phyloP scores from a whole-genome alignment of 78 protist species.

The Dictyostelium purpureum region DNA sequence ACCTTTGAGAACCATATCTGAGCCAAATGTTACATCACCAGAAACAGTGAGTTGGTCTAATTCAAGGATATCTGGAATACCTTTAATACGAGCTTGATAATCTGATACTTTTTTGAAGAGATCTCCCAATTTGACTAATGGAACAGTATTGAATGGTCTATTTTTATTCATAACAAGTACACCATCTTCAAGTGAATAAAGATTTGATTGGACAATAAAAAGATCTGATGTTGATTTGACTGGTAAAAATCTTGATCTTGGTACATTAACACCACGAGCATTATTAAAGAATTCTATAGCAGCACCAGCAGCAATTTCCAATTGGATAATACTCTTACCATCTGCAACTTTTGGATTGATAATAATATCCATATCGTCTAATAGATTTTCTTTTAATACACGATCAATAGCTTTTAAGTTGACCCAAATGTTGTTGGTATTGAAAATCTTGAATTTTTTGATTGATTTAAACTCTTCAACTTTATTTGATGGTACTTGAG shows the following conservation, averaged over 20 bases:
- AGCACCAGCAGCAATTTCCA: conserved; percentile 98
- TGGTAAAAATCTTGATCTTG: conserved; percentile 97
- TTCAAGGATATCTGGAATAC: conserved; percentile 93
- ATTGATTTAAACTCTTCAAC: conserved; percentile 95
- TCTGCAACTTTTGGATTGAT: conserved; percentile 93
- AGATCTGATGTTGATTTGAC: conserved; percentile 96
- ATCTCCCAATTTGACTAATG: conserved; percentile 93
- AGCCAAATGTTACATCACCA: conserved; percentile 96
- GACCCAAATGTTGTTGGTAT: conserved; percentile 99
- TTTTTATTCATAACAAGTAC: conserved; percentile 78
- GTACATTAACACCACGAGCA: conserved; percentile 93
- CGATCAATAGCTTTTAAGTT: conserved; percentile 87
- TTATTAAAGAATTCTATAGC: conserved; percentile 92
- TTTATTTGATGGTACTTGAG: conserved; percentile 94
- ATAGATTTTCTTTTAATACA: conserved; percentile 29
- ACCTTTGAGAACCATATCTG: conserved; percentile 86
- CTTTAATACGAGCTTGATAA: conserved; percentile 75
- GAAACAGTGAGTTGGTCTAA: conserved; percentile 92
- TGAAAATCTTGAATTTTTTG: conserved; percentile 95
- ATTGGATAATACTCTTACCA: conserved; percentile 93
- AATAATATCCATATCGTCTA: conserved; percentile 92
- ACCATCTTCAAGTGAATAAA: conserved; percentile 87
- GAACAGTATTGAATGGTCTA: conserved; percentile 83
- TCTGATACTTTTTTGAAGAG: conserved; percentile 86
- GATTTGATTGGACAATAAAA: conserved; percentile 92